Conservation (phyloP, 257 asterid species). For the Thymus mandschuricus region DNA sequence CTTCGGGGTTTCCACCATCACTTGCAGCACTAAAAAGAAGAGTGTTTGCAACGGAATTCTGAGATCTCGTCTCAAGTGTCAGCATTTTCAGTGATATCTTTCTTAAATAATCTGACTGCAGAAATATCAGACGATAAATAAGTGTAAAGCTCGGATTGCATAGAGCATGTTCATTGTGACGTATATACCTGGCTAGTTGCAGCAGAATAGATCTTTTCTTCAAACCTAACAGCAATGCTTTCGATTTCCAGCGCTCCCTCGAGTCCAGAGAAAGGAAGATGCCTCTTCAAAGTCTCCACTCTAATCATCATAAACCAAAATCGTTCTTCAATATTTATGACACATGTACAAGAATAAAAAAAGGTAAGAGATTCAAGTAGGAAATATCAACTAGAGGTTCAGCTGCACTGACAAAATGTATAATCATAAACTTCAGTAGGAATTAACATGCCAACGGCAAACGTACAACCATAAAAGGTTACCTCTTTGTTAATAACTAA, state of each 20-base stretch:
- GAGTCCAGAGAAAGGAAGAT: slow-evolving; percentile 81
- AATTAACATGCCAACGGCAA: background rate
- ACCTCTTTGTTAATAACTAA: too few species aligned
- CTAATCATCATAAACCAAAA: slow-evolving; percentile 43
- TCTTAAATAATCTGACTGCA: slow-evolving; percentile 81
- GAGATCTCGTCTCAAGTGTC: slow-evolving; percentile 73
- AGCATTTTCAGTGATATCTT: slow-evolving; percentile 85
- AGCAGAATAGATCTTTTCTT: slow-evolving; percentile 69
- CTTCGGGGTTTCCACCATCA: slow-evolving; percentile 57
- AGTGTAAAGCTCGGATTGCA: slow-evolving; percentile 9
- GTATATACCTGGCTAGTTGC: slow-evolving; percentile 71
- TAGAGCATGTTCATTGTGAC: slow-evolving; percentile 12
- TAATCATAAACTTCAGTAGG: background rate
- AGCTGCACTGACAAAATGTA: background rate
- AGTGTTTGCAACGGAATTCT: slow-evolving; percentile 51
- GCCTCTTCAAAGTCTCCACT: slow-evolving; percentile 82
- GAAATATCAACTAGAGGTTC: background rate
- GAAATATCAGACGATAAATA: background rate
- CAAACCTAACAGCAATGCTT: slow-evolving; percentile 81
- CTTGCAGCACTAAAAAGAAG: slow-evolving; percentile 49
- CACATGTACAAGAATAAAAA: background rate
- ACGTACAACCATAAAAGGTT: too few species aligned
- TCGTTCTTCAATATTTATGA: slow-evolving; percentile 26
- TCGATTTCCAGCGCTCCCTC: slow-evolving; percentile 77
- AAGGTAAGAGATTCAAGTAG: background rate